Evolutionary conservation across 106 monocot genomes (phyloP).

Genomic region (Dioscorea alata): DNA sequence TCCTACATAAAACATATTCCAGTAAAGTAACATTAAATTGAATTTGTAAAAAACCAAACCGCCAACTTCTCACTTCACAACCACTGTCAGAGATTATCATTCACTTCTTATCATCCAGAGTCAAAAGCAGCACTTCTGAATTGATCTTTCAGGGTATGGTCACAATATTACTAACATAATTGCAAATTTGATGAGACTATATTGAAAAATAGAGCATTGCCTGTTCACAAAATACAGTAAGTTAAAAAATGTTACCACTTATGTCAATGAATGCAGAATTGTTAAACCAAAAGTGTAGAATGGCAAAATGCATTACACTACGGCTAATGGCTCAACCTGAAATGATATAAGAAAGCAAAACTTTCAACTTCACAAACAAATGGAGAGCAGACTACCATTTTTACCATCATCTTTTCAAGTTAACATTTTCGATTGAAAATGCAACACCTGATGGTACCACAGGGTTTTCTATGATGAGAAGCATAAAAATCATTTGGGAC

Average conservation of each 20-base stretch:
- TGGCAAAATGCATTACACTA: neutral
- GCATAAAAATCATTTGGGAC: no score
- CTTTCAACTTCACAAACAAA: neutral
- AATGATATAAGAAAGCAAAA: neutral
- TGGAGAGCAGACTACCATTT: neutral
- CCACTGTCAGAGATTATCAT: no score
- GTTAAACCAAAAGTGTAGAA: neutral
- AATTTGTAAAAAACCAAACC: no score
- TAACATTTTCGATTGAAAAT: no score
- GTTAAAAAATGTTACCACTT: neutral
- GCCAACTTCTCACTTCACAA: no score
- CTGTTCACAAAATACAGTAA: slow-evolving; percentile 2
- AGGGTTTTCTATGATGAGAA: no score
- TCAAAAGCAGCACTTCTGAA: neutral
- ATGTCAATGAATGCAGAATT: neutral
- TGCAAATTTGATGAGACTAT: neutral
- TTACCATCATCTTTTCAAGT: no score
- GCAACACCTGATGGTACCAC: no score
- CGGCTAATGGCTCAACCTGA: neutral
- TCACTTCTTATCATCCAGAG: no score
- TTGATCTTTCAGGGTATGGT: neutral
- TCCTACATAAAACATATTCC: no score
- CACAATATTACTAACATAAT: neutral
- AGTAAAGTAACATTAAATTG: no score
- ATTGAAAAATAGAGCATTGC: slow-evolving; percentile 23